Evolutionary conservation across 257 asterid species (phyloP).

Genomic region (Ilex aquifolium): DNA sequence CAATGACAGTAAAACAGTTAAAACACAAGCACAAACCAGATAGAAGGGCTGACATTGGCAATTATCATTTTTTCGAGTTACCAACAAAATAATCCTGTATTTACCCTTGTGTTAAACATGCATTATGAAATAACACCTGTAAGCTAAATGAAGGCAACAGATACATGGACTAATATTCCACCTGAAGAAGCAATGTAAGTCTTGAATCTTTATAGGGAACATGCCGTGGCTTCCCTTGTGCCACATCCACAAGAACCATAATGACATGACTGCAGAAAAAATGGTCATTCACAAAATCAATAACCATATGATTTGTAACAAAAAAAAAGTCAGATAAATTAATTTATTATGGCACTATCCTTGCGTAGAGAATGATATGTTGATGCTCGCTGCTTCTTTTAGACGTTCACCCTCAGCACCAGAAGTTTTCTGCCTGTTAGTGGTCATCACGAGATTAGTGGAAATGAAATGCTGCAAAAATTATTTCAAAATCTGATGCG

Average conservation of each 20-base stretch:
- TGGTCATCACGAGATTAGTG: constrained; percentile 10
- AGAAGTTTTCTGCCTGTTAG: constrained; percentile 82
- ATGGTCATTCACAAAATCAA: constrained; percentile 12
- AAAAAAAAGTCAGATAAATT: not conserved
- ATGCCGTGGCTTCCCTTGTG: constrained; percentile 83
- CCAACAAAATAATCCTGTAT: constrained; percentile 99
- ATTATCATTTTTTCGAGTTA: constrained; percentile 93
- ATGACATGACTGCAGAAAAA: constrained; percentile 73
- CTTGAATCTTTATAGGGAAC: constrained; percentile 94
- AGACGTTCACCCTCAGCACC: constrained; percentile 99
- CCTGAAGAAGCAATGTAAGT: constrained; percentile 92
- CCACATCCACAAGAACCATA: constrained; percentile 94
- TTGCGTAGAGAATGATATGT: constrained; percentile 78
- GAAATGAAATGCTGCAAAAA: not conserved
- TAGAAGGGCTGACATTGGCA: constrained; percentile 95
- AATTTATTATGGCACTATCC: constrained; percentile 45
- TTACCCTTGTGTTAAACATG: too few relatives aligned
- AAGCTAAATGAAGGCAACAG: too few relatives aligned
- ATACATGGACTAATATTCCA: too few relatives aligned
- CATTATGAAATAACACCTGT: too few relatives aligned
- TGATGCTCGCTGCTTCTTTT: constrained; percentile 93
- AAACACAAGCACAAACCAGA: too few relatives aligned
- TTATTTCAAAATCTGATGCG: not conserved
- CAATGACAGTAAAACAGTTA: too few relatives aligned
- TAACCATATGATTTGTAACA: constrained; percentile 4